Evolutionary conservation across 106 monocot species (phyloP).

Genomic region (Alisma plantagoaquatica): DNA sequence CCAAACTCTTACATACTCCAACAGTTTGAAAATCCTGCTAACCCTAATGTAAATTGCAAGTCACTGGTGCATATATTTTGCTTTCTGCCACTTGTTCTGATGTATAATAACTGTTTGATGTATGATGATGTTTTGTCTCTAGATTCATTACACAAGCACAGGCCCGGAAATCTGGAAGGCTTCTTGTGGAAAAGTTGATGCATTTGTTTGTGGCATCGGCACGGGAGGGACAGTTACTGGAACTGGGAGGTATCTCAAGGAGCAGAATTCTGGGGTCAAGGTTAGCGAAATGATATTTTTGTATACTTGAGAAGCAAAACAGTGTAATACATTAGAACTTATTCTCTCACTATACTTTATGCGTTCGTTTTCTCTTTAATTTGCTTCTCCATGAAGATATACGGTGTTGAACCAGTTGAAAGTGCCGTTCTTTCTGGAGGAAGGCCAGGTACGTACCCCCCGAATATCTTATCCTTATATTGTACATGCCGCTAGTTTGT

Average conservation of each 20-base stretch:
- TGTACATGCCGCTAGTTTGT: background rate
- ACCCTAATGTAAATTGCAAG: constrained; percentile 30
- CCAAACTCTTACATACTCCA: too few species aligned
- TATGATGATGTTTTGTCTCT: constrained; percentile 1
- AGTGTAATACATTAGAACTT: too few species aligned
- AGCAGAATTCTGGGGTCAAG: constrained; percentile 43
- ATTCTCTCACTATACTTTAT: background rate
- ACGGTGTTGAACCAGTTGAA: constrained; percentile 51
- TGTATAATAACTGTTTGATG: background rate
- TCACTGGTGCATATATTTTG: background rate
- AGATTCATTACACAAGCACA: constrained; percentile 49
- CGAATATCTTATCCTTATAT: background rate
- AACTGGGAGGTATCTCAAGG: constrained; percentile 38
- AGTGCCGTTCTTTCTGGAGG: constrained; percentile 44
- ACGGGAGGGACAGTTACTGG: constrained; percentile 49
- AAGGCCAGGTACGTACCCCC: constrained; percentile 26
- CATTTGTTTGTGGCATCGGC: too few species aligned
- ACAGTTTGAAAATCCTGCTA: too few species aligned
- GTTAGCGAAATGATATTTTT: constrained; percentile 12
- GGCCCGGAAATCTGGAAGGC: constrained; percentile 51
- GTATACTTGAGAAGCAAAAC: too few species aligned
- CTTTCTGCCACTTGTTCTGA: background rate
- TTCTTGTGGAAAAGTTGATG: constrained; percentile 37
- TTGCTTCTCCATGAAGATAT: constrained; percentile 23
- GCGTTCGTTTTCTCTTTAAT: background rate